These are phyloP conservation scores for Porosira glacialis DNA, from an alignment of 352 stramenopile species.

Conservation along the genomic window DNA sequence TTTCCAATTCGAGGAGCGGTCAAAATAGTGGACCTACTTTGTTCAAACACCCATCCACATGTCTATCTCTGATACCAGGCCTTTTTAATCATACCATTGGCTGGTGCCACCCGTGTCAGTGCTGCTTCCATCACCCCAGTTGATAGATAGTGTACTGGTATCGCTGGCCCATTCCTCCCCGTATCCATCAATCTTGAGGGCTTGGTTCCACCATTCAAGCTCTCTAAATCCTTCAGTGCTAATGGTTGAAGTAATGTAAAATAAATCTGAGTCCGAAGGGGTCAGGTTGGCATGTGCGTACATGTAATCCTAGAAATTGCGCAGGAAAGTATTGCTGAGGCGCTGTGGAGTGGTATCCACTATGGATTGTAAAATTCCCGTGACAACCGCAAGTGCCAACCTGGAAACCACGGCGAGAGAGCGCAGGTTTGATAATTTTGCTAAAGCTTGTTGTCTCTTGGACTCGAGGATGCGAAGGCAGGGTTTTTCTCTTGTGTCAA, in stretches of 20 bases:
- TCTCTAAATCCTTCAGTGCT: no score
- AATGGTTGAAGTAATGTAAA: no score
- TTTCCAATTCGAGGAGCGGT: slow-evolving; percentile 15
- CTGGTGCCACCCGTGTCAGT: slow-evolving; percentile 8
- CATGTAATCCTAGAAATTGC: slow-evolving; percentile 1
- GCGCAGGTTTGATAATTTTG: neutral
- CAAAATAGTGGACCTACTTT: neutral
- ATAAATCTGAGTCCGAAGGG: no score
- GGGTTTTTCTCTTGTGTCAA: neutral
- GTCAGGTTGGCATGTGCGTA: neutral
- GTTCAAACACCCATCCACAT: slow-evolving; percentile 6
- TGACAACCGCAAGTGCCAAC: slow-evolving; percentile 6
- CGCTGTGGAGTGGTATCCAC: slow-evolving; percentile 3
- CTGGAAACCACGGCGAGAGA: neutral
- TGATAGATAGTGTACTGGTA: slow-evolving; percentile 5
- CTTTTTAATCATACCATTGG: no score
- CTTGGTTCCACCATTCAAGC: slow-evolving; percentile 6
- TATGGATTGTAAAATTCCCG: slow-evolving; percentile 17
- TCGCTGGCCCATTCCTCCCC: neutral
- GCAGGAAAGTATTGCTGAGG: slow-evolving; percentile 9
- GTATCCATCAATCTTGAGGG: neutral
- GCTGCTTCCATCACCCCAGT: slow-evolving; percentile 9
- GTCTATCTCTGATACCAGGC: no score
- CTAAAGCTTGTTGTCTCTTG: neutral
- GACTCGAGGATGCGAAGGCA: neutral